Evolutionary conservation across 2,329 filamentous ascomycete genomes (phyloP), one percentile per base, ranked within the genome.

Genomic region (Epichloe bromicola): DNA sequence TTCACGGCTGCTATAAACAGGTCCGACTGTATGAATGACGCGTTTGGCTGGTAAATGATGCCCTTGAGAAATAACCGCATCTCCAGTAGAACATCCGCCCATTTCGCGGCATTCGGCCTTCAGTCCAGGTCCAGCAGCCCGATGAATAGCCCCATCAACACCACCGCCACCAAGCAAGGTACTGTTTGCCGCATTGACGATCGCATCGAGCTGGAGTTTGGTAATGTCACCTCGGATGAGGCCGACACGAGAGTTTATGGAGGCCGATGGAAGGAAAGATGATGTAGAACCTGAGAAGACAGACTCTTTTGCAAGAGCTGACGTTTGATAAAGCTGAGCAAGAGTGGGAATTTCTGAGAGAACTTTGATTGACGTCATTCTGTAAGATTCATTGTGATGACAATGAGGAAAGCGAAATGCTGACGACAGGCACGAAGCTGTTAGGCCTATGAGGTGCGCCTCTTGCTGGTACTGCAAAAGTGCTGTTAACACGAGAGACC

Each of bases 1-100:
- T 6, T 48, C n/a, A 12, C 5, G 40, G 0, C 59, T 58, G 49
- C 70, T 58, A 66, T 90, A 96, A 33, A 94, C 68, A 0, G 93
- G 93, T 0, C 93, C 93, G 3, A 96, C 91, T 17, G 93, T 81
- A 66, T 97, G 93, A 51, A 97, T 94, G 58, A 97, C 78, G 56
- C 86, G 82, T 52, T 78, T 75, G 60, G 82, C 85, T 0, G 89
- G 89, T 23, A 97, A 72, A 0, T 79, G 61, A 66, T 93, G 89
- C 8, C 82, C 91, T 37, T 70, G 65, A 0, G 93, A 96, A 61
- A 95, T 88, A 65, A 91, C 91, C 26, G 89, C 86, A 26, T 78
- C 73, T 48, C 93, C 91, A 0, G 87, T 91, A 2, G 58, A 65
- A 65, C 90, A 96, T 48, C 88, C 86, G 46, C 74, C 63, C 2